Percentiles rank a stretch among this genome's conserved stretches.
Evolutionary conservation across 2,329 filamentous ascomycete species (phyloP).

Genomic region (Paecilomyces niveus): DNA sequence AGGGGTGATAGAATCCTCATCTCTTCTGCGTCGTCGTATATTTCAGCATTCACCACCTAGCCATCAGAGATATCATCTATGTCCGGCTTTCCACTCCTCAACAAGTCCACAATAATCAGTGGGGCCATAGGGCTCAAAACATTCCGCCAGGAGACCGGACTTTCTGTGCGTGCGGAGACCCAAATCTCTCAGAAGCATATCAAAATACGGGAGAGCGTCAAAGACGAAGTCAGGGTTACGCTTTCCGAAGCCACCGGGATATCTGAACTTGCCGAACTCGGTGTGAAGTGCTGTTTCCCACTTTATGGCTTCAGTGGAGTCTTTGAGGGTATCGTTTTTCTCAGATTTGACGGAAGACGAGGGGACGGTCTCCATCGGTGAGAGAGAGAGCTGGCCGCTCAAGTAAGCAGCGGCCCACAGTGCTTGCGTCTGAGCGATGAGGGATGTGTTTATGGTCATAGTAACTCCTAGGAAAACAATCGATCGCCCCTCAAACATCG

Average conservation of each 20-base stretch:
- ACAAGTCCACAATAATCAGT: slow-evolving; percentile 36
- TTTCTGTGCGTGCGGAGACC: slow-evolving; percentile 46
- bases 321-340: slow-evolving; percentile 1
- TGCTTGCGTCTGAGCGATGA: slow-evolving; percentile 43
- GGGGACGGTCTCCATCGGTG: slow-evolving; percentile 17
- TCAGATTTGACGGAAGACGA: slow-evolving; percentile 3
- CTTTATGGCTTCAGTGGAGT: slow-evolving; percentile 26
- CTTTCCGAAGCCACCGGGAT: slow-evolving; percentile 53
- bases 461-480: slow-evolving; percentile 45
- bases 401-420: slow-evolving; percentile 64
- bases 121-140: slow-evolving; percentile 31
- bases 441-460: slow-evolving; percentile 38
- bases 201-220: slow-evolving; percentile 67
- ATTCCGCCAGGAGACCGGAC: slow-evolving; percentile 20
- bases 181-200: slow-evolving; percentile 60
- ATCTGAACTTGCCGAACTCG: slow-evolving; percentile 64
- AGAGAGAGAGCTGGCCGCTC: slow-evolving; percentile 40
- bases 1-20: neutral
- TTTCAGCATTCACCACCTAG: neutral
- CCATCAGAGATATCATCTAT: neutral
- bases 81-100: slow-evolving; percentile 29
- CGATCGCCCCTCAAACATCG: slow-evolving; percentile 33
- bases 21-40: neutral
- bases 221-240: slow-evolving; percentile 60
- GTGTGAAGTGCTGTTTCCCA: slow-evolving; percentile 57